Evolutionary conservation across 73 alveolate genomes (phyloP), one percentile per base, ranked within the genome.

Genomic region (Symbiodinium pilosum): DNA sequence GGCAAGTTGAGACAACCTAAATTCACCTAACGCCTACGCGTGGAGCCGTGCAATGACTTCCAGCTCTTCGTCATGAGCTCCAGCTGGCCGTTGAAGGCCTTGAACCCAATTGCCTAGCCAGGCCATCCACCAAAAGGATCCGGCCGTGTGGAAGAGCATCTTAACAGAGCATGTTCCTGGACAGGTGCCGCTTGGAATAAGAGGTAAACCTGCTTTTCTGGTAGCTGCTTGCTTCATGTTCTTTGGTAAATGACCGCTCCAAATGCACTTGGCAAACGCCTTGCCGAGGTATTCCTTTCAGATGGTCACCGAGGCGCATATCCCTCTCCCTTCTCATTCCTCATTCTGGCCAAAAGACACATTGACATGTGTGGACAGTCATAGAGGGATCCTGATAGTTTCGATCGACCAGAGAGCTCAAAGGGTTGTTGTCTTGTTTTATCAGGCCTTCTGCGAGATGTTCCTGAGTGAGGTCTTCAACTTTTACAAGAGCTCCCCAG

Each of bases 381-480:
- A n/a, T n/a, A n/a, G n/a, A n/a, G n/a, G n/a, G n/a, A n/a, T n/a
- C n/a, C n/a, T n/a, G n/a, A 47, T 47, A 6, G 21, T 47, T 47
- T 14, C 6, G 59, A 47, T 47, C 59, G 59, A 14, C 59, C 59
- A n/a, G n/a, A 52, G 21, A 20, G n/a, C 69, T 52, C n/a, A 54
- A 30, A 4, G 71, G 71, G 16, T 54, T 54, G 71, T 21, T 21
- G 71, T 54, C 8, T 54, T 71, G 39, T 9, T 28, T 38, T 44
- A 32, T 21, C 44, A 92, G 98, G 89, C 91, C 2, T 92, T 92
- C 64, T 92, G 98, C 84, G 98, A 92, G 84, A 52, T 75, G 64
- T 77, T 92, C 51, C 84, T 92, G 64, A 92, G 44, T 32, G 98
- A 92, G 92, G 96, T 89, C 52, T 89, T 89, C 87, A 89, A 89